Evolutionary conservation across 257 asterid species (phyloP), one percentile per base, ranked within the genome.

Genomic region (Solanum lycopersicoides): DNA sequence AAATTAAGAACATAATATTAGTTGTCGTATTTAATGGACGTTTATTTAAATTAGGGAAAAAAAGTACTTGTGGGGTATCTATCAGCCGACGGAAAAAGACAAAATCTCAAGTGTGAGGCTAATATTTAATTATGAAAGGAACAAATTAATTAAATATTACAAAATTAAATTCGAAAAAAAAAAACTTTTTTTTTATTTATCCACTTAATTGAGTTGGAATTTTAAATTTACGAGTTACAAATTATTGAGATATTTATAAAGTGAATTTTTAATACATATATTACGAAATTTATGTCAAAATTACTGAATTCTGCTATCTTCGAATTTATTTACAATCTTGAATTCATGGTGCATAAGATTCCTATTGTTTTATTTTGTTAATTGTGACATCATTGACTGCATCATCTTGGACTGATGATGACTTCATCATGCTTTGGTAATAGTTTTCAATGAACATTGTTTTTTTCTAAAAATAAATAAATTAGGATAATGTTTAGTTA

Each of bases 81-180:
- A 37, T 37, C 84, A 20, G 84, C 84, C 84, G 84, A 45, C 84
- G 84, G 84, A 79, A 79, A 79, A 28, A 45, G 84, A 79, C 84
- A 79, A 79, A 60, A 28, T 79, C 41, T 56, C 25, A 79, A 20
- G 6, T 45, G 66, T 45, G 84, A 79, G 63, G 65, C 66, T 16
- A 79, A 77, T 44, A 77, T 68, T 68, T 68, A 68, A 66, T 66
- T 68, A 10, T 23, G 1, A 66, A 12, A 66, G 9, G 10, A 1
- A 1, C 37, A 66, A 13, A 25, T 66, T 66, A 12, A 28, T 66
- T 66, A 12, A 12, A 12, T 66, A 66, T 25, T 68, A 4, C 14
- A n/a, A 10, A 63, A 63, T 20, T 59, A 20, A 59, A 59, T 4
- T 59, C 25, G 12, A 5, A 59, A 7, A 56, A 41, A 59, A 59